Base-by-base conservation (phyloP, 768 basidiomycete genomes). In the Crucibulum laeve region DNA sequence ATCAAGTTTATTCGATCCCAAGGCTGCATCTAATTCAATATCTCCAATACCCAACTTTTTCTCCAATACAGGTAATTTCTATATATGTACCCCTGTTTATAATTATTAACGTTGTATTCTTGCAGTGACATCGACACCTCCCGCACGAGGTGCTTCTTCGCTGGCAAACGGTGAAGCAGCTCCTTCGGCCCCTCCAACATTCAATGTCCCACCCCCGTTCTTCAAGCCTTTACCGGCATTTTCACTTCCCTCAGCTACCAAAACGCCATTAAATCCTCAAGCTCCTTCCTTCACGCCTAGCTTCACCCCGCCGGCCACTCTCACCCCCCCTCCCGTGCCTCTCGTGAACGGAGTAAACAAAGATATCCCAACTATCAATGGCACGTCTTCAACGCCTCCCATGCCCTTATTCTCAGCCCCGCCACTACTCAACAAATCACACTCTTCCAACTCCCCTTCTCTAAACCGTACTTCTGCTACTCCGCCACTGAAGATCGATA, bases 401-500 rank as follows among this genome's bases (percentile, higher is more conserved):
- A 7, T 21, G 7, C 39, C 11, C 21, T 22, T 40, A 5, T 40
- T 8, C 8, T 40, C 11, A 55, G 33, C 19, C 35, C 50, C 23
- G 25, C 36, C 5, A 25, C 23, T n/a, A 30, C n/a, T n/a, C n/a
- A 19, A 5, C 10, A 48, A 28, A 42, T 14, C 6, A 43, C 40
- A 25, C 44, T 35, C 22, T 17, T 34, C 42, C 38, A 19, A 44
- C 53, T 14, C 13, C 8, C 36, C 15, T 21, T 40, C 38, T 40
- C 13, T 10, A 8, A 40, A n/a, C 11, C 38, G 37, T 37, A 35
- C 42, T 30, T 30, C 53, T 34, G 43, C 37, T n/a, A 49, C 67
- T 14, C 67, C 65, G 1, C 47, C 62, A 8, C 53, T 67, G 14
- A 67, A 61, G 49, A 69, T 72, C 36, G 55, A 70, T 45, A 68